Evolutionary conservation across 73 alveolate species (phyloP).

Genomic region (Breviolum minutum): DNA sequence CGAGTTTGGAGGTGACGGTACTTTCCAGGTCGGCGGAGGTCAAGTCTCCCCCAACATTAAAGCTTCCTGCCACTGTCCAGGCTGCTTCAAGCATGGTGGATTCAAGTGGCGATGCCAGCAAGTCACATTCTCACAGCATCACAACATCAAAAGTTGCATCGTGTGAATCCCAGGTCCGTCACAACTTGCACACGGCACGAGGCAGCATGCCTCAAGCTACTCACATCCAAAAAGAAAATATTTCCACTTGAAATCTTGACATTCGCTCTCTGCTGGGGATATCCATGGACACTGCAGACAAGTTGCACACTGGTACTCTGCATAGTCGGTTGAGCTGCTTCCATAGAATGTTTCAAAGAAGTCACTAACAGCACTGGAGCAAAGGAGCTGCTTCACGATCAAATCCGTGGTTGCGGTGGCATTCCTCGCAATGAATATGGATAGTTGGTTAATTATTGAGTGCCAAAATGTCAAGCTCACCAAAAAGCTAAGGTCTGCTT

Average conservation of each 20-base stretch:
- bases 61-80: conserved; percentile 57
- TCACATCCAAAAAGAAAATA: background rate
- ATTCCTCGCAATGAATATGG: conserved; percentile 10
- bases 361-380: conserved; percentile 71
- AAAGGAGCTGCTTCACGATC: conserved; percentile 68
- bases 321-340: background rate
- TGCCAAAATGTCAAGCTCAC: background rate
- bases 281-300: background rate
- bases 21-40: conserved; percentile 54
- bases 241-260: background rate
- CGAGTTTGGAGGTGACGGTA: conserved; percentile 71
- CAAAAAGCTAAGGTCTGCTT: background rate
- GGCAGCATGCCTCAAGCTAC: conserved; percentile 71
- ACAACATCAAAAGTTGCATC: background rate
- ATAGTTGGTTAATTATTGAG: too few species aligned
- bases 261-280: background rate
- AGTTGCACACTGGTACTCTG: conserved; percentile 67
- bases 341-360: conserved; percentile 22
- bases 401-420: conserved; percentile 89
- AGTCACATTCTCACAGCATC: background rate
- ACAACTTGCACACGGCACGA: conserved; percentile 52
- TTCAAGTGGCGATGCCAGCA: background rate
- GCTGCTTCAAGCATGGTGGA: background rate
- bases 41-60: conserved; percentile 89
- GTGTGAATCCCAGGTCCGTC: conserved; percentile 39